Base-by-base conservation (phyloP, 257 asterid species). In the Petunia axillaris region DNA sequence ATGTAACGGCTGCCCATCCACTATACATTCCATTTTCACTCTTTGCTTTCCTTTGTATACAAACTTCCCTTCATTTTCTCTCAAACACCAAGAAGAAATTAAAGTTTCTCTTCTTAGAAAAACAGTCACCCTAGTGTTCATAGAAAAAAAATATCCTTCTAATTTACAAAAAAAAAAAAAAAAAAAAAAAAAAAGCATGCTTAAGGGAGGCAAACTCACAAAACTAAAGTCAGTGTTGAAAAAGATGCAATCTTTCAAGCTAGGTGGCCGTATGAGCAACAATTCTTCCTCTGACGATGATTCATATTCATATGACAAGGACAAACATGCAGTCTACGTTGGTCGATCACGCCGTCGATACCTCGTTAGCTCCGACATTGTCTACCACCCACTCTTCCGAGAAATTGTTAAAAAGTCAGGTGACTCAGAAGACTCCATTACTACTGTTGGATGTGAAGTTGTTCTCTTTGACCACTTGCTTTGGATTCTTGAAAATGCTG, bases 301-400 rank as follows among this genome's bases (percentile, higher is more conserved):
- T 43, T 37, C 53, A 5, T 9, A 36, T 40, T 46, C 52, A 1
- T 46, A 46, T 46, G 6, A 25, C 25, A 25, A 75, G 64, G 88
- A 85, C 80, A 90, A 89, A 76, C 97, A 86, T 83, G 82, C 93
- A 2, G 97, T 92, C 82, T 91, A 84, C 87, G 97, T 91, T 55
- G 97, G 97, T 0, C 90, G 89, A 68, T 91, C 97, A 0, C 87
- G 93, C 40, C 89, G 97, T 68, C 89, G 90, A 25, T 91, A 91
- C 78, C 90, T 90, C 81, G 82, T 92, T 68, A 73, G 92, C 82
- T 73, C 93, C 75, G 88, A 88, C 67, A 90, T 92, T 79, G 78
- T 86, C 86, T 91, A 89, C 8, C 88, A 92, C 53, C 97, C 93
- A 13, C 86, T 92, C 63, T 86, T 92, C 89, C 92, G 92, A 5